Evolutionary conservation across 2,329 filamentous ascomycete genomes (phyloP).

Genomic region (Lachnellula cervina): DNA sequence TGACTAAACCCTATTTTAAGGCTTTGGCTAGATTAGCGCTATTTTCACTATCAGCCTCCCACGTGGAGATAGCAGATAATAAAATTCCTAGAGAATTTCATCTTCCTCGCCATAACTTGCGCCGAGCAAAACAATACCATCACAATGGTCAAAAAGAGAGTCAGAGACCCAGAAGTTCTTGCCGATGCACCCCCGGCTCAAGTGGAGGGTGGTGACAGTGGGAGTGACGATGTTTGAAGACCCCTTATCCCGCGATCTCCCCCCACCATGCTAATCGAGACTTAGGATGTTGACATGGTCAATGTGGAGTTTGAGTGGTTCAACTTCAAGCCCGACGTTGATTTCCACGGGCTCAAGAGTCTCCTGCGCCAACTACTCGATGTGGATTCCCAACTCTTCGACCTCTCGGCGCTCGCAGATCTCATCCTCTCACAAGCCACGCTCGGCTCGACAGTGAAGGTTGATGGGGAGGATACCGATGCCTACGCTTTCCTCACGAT

Average conservation of each 20-base stretch:
- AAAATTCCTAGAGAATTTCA: too few species aligned
- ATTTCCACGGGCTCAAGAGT: slow-evolving; percentile 92
- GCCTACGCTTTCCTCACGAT: slow-evolving; percentile 90
- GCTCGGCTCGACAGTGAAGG: slow-evolving; percentile 92
- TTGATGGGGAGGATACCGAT: slow-evolving; percentile 90
- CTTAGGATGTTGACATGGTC: slow-evolving; percentile 80
- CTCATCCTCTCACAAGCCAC: slow-evolving; percentile 81
- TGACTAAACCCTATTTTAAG: too few species aligned
- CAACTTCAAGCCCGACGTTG: slow-evolving; percentile 81
- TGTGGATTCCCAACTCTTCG: slow-evolving; percentile 76
- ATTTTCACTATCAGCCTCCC: too few species aligned
- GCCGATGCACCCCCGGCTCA: slow-evolving; percentile 25
- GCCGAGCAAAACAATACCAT: not conserved
- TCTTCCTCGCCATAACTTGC: too few species aligned
- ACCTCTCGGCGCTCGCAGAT: slow-evolving; percentile 81
- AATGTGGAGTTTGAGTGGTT: slow-evolving; percentile 99
- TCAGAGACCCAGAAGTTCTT: slow-evolving; percentile 30
- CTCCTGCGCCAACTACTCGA: slow-evolving; percentile 90
- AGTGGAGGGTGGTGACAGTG: slow-evolving; percentile 26
- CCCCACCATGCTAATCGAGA: not conserved
- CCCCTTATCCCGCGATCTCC: not conserved
- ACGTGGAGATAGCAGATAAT: too few species aligned
- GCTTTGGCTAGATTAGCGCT: too few species aligned
- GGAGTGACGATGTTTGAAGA: slow-evolving; percentile 28
- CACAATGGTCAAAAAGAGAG: slow-evolving; percentile 34